Evolutionary conservation across 495 filamentous ascomycete genomes (phyloP).

Genomic region (Podospora didyma): DNA sequence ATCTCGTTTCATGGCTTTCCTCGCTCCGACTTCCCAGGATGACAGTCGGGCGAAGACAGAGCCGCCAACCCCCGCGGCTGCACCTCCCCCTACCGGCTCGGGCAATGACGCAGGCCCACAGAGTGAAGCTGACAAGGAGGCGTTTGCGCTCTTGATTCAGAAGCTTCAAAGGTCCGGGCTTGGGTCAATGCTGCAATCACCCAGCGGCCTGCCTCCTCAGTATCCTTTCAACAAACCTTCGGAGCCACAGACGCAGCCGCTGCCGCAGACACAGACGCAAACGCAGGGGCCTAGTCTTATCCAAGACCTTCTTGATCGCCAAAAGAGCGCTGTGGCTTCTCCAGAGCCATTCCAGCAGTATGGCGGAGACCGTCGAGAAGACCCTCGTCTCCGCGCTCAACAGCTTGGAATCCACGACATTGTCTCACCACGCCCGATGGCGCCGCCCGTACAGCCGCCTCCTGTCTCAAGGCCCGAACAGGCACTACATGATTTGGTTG

Average conservation of each 20-base stretch:
- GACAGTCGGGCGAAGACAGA: constrained; percentile 57
- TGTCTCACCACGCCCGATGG: constrained; percentile 36
- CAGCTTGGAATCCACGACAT: constrained; percentile 34
- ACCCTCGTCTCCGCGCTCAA: constrained; percentile 23
- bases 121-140: constrained; percentile 77
- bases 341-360: constrained; percentile 42
- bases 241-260: too few relatives aligned
- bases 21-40: constrained; percentile 62
- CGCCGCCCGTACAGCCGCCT: constrained; percentile 32
- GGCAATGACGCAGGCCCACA: constrained; percentile 26
- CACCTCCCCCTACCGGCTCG: not conserved
- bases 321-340: constrained; percentile 33
- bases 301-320: constrained; percentile 19
- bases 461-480: constrained; percentile 44
- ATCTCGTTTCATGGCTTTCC: constrained; percentile 82
- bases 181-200: constrained; percentile 14
- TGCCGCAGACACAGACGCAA: too few relatives aligned
- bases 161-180: constrained; percentile 59
- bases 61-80: constrained; percentile 34
- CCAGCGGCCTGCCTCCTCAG: constrained; percentile 16
- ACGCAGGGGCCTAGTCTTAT: too few relatives aligned
- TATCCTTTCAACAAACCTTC: constrained; percentile 19
- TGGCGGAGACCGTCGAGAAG: constrained; percentile 38
- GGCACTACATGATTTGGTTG: constrained; percentile 49
- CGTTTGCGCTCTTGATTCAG: constrained; percentile 81